Evolutionary conservation across 306 rosid genomes (phyloP).

Genomic region (Cucumis hystrix): DNA sequence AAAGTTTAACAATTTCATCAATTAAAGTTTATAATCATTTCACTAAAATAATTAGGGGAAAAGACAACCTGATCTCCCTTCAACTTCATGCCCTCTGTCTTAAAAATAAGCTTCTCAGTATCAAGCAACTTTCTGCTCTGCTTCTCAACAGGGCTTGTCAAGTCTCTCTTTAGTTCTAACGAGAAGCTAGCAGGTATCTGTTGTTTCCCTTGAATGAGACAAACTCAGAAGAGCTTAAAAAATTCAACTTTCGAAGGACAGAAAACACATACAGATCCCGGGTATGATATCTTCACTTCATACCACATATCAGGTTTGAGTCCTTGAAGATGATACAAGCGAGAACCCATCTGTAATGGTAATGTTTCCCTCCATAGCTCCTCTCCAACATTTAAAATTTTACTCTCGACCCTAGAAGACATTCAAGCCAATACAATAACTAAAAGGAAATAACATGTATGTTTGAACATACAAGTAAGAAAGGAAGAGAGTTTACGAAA

Average conservation of each 20-base stretch:
- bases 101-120: constrained; percentile 78
- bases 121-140: constrained; percentile 63
- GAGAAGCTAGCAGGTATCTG: constrained; percentile 76
- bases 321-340: constrained; percentile 57
- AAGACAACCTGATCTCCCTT: constrained; percentile 27
- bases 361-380: constrained; percentile 61
- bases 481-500: background rate
- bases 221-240: constrained; percentile 6
- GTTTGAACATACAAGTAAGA: background rate
- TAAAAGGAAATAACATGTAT: background rate
- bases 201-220: constrained; percentile 10
- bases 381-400: constrained; percentile 54
- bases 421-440: constrained; percentile 1
- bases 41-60: background rate
- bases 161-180: constrained; percentile 45
- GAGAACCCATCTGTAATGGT: constrained; percentile 46
- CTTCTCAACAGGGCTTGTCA: constrained; percentile 14
- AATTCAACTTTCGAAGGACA: constrained; percentile 16
- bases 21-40: background rate
- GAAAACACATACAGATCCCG: constrained; percentile 77
- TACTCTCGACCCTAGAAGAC: constrained; percentile 28
- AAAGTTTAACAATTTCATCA: background rate
- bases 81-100: constrained; percentile 14
- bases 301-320: constrained; percentile 59
- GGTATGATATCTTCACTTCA: constrained; percentile 97